phyloP scores from a whole-genome alignment of 2,329 filamentous ascomycete species.

The Cladosporium sp. region DNA sequence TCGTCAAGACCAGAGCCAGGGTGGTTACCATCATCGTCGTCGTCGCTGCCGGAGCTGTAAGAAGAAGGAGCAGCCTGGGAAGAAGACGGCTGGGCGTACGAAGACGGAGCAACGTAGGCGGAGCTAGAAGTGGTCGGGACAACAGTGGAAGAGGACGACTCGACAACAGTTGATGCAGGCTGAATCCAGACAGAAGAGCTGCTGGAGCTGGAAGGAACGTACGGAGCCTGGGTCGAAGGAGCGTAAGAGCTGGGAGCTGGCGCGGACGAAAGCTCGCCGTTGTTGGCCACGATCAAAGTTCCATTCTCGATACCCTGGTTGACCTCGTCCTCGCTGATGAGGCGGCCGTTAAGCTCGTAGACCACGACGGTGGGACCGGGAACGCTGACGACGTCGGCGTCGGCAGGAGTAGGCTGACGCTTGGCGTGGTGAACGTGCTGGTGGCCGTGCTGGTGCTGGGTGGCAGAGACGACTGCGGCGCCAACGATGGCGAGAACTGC shows the following conservation, averaged over 20 bases:
- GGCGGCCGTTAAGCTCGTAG: conserved; percentile 66
- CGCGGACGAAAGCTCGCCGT: conserved; percentile 30
- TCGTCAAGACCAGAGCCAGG: conserved; percentile 54
- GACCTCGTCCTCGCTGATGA: conserved; percentile 61
- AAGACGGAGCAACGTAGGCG: conserved; percentile 11
- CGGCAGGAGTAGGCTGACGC: conserved; percentile 42
- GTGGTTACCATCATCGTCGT: conserved; percentile 16
- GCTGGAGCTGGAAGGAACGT: conserved; percentile 6
- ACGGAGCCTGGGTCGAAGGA: conserved; percentile 28
- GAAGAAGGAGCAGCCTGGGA: conserved; percentile 21
- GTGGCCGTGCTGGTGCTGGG: conserved; percentile 52
- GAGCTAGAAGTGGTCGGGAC: conserved; percentile 31
- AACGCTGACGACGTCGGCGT: conserved; percentile 51
- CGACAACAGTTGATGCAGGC: conserved; percentile 8
- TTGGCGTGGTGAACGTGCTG: conserved; percentile 58
- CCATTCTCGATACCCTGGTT: conserved; percentile 68
- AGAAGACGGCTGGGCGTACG: conserved; percentile 19
- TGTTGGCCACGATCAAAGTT: conserved; percentile 59
- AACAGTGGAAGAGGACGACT: conserved; percentile 19
- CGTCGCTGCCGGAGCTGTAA: conserved; percentile 13
- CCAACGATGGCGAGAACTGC: conserved; percentile 36
- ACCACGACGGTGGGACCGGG: conserved; percentile 61
- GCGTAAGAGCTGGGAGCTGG: conserved; percentile 35
- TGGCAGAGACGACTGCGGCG: conserved; percentile 45
- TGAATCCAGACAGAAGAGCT: conserved; percentile 21